Conservation (phyloP, 208 protist species). For the Perkinsela sp. region DNA sequence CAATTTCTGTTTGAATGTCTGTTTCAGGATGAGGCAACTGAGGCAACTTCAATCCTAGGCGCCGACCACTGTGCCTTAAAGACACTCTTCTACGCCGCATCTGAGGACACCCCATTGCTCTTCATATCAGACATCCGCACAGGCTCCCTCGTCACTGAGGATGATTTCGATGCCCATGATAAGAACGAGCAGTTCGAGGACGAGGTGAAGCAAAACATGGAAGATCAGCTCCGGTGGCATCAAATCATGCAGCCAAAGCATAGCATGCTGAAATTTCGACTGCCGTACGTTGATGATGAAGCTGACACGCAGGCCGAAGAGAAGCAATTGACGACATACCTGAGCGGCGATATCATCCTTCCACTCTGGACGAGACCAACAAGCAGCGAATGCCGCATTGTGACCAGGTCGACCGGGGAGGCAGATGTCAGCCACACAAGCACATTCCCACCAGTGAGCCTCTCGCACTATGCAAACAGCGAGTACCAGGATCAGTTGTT, state of each 20-base stretch:
- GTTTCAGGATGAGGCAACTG: neutral
- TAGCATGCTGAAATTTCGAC: constrained; percentile 79
- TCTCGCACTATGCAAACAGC: constrained; percentile 9
- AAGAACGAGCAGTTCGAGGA: constrained; percentile 41
- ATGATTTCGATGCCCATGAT: neutral
- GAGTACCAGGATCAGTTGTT: constrained; percentile 71
- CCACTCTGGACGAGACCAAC: constrained; percentile 77
- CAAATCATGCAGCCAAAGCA: constrained; percentile 39
- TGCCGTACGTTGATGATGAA: constrained; percentile 59
- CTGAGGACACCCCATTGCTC: constrained; percentile 50
- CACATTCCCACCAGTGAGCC: constrained; percentile 14
- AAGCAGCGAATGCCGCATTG: constrained; percentile 74
- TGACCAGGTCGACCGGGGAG: constrained; percentile 29
- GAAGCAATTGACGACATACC: constrained; percentile 7
- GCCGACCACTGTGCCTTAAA: constrained; percentile 12
- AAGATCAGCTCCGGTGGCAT: constrained; percentile 65
- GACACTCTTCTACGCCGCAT: constrained; percentile 23
- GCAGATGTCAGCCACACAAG: constrained; percentile 34
- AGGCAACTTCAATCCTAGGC: neutral
- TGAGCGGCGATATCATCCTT: constrained; percentile 56
- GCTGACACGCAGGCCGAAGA: constrained; percentile 13
- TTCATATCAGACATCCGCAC: constrained; percentile 78
- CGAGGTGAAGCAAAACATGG: constrained; percentile 63
- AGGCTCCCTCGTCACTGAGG: constrained; percentile 14
- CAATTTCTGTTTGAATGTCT: neutral